Evolutionary conservation across 306 rosid genomes (phyloP).

Genomic region (Neltuma alba): DNA sequence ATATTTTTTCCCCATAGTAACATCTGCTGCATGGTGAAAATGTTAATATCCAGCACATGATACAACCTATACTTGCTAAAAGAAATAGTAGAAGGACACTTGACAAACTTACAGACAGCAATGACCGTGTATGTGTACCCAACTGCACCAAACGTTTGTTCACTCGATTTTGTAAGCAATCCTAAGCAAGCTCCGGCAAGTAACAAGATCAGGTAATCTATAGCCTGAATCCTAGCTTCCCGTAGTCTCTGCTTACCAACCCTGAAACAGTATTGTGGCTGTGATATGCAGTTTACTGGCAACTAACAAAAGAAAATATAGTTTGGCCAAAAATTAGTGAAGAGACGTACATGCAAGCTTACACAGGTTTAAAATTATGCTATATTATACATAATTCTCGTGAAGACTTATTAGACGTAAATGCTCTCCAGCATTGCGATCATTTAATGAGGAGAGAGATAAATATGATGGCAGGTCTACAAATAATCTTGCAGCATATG

Average conservation of each 20-base stretch:
- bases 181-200: conserved; percentile 99
- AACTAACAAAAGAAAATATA: conserved; percentile 9
- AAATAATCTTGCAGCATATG: conserved; percentile 3
- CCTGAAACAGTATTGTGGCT: conserved; percentile 50
- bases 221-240: conserved; percentile 83
- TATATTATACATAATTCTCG: neutral
- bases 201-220: conserved; percentile 86
- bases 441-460: too few species aligned
- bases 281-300: conserved; percentile 25
- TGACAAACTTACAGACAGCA: conserved; percentile 81
- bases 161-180: conserved; percentile 64
- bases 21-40: neutral
- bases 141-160: conserved; percentile 73
- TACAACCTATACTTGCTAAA: neutral
- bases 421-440: too few species aligned
- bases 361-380: neutral
- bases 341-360: too few species aligned
- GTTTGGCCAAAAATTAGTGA: neutral
- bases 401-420: neutral
- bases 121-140: conserved; percentile 85
- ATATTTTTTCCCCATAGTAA: neutral
- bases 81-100: neutral
- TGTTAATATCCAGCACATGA: neutral
- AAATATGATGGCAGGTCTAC: too few species aligned
- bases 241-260: conserved; percentile 84